These are phyloP conservation scores for Arthroderma sp. DNA, from an alignment of 2,329 filamentous ascomycete genomes.

Conservation along the genomic window DNA sequence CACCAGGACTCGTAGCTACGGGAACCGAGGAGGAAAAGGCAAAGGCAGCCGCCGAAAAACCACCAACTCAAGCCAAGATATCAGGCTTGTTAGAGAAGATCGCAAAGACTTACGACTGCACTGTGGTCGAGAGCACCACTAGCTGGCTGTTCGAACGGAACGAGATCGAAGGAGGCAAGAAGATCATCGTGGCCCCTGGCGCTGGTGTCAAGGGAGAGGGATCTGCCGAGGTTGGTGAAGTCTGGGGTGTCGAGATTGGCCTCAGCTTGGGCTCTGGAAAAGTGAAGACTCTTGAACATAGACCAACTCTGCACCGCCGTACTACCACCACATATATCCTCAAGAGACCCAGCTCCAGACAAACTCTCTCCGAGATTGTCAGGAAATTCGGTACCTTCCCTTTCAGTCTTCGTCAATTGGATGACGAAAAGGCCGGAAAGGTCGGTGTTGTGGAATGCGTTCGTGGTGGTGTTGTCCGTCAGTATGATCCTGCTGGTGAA, in stretches of 20 bases:
- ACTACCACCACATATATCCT: constrained; percentile 83
- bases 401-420: constrained; percentile 92
- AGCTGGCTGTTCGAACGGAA: constrained; percentile 94
- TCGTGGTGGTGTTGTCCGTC: constrained; percentile 77
- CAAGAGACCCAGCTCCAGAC: constrained; percentile 86
- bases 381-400: constrained; percentile 98
- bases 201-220: constrained; percentile 85
- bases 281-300: constrained; percentile 79
- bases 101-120: constrained; percentile 79
- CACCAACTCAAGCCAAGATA: constrained; percentile 75
- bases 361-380: constrained; percentile 84
- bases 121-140: constrained; percentile 92
- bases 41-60: constrained; percentile 70
- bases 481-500: constrained; percentile 92
- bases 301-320: constrained; percentile 82
- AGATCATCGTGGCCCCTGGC: constrained; percentile 76
- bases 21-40: constrained; percentile 92
- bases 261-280: constrained; percentile 85
- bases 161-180: constrained; percentile 96
- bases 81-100: constrained; percentile 81
- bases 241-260: constrained; percentile 96
- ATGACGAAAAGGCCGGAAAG: constrained; percentile 91
- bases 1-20: constrained; percentile 68
- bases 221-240: constrained; percentile 73
- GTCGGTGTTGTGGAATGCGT: constrained; percentile 95